Conservation (phyloP, 352 stramenopile genomes). For the Globisporangium solare region DNA sequence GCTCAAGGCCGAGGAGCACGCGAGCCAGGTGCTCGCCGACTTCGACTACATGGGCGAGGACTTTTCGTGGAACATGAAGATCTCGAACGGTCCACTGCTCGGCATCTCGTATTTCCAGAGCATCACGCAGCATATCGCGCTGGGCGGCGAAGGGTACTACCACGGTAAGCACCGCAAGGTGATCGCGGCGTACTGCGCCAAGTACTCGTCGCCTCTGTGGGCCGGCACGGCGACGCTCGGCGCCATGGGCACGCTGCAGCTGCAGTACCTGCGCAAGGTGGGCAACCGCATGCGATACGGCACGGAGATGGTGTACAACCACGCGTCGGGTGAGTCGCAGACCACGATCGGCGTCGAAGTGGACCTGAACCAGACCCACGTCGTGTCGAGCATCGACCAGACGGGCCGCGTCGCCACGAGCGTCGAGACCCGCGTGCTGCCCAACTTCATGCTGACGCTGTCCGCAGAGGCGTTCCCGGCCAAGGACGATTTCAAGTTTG, state of each 20-base stretch:
- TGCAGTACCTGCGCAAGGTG: constrained; percentile 86
- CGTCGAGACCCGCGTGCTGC: constrained; percentile 80
- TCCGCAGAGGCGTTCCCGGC: constrained; percentile 80
- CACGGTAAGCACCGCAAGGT: constrained; percentile 85
- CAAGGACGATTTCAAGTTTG: constrained; percentile 90
- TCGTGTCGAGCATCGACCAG: constrained; percentile 81
- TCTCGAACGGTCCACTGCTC: constrained; percentile 83
- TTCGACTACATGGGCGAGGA: constrained; percentile 81
- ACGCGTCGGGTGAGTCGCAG: constrained; percentile 76
- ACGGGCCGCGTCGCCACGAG: constrained; percentile 79
- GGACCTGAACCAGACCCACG: constrained; percentile 77
- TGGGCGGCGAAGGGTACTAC: constrained; percentile 87
- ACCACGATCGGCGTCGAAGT: constrained; percentile 81
- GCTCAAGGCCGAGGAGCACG: constrained; percentile 77
- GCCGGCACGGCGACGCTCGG: constrained; percentile 67
- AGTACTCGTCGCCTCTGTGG: constrained; percentile 73
- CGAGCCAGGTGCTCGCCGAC: constrained; percentile 75
- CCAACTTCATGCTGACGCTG: constrained; percentile 82
- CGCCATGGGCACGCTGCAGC: constrained; percentile 77
- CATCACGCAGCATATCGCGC: constrained; percentile 67
- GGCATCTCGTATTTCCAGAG: constrained; percentile 87
- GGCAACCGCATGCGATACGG: constrained; percentile 77
- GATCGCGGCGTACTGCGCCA: constrained; percentile 80
- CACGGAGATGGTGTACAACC: constrained; percentile 86
- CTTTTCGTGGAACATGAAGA: constrained; percentile 89